Evolutionary conservation across 805 yeast species (phyloP).

Genomic region (Candida montana): DNA sequence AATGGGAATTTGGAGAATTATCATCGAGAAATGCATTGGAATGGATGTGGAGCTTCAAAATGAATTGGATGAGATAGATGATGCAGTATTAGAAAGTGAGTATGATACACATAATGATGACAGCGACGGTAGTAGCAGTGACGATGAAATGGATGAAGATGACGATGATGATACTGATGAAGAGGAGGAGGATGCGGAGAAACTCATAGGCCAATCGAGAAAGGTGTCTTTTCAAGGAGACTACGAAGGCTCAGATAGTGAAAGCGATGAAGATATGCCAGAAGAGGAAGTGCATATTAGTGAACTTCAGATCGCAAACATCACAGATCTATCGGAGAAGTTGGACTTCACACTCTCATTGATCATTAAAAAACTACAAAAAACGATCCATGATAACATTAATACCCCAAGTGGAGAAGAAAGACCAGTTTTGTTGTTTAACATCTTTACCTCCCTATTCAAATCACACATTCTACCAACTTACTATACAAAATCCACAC

Average conservation of each 20-base stretch:
- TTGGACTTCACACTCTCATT: slow-evolving; percentile 63
- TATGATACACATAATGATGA: slow-evolving; percentile 21
- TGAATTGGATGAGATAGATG: slow-evolving; percentile 75
- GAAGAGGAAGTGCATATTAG: slow-evolving; percentile 35
- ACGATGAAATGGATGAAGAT: slow-evolving; percentile 23
- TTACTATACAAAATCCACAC: slow-evolving; percentile 84
- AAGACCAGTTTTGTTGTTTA: slow-evolving; percentile 60
- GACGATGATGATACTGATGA: slow-evolving; percentile 27
- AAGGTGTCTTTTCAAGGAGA: too few relatives aligned
- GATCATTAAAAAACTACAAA: slow-evolving; percentile 46
- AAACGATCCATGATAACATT: slow-evolving; percentile 13
- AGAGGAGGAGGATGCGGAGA: slow-evolving; percentile 25
- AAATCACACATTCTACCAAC: slow-evolving; percentile 84
- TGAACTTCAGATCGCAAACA: slow-evolving; percentile 31
- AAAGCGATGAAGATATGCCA: slow-evolving; percentile 42
- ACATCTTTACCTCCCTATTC: slow-evolving; percentile 70
- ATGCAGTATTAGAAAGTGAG: slow-evolving; percentile 18
- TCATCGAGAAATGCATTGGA: slow-evolving; percentile 75
- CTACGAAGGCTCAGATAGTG: too few relatives aligned
- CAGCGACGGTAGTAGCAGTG: slow-evolving; percentile 28
- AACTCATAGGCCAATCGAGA: too few relatives aligned
- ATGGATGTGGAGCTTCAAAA: slow-evolving; percentile 90
- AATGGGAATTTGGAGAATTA: slow-evolving; percentile 69
- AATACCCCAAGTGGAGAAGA: slow-evolving; percentile 53
- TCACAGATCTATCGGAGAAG: slow-evolving; percentile 53